Percentiles rank a stretch among this genome's conserved stretches.
These are phyloP conservation scores for Aristolochia californica DNA, from an alignment of 164 flowering plant genomes.

Conservation along the genomic window DNA sequence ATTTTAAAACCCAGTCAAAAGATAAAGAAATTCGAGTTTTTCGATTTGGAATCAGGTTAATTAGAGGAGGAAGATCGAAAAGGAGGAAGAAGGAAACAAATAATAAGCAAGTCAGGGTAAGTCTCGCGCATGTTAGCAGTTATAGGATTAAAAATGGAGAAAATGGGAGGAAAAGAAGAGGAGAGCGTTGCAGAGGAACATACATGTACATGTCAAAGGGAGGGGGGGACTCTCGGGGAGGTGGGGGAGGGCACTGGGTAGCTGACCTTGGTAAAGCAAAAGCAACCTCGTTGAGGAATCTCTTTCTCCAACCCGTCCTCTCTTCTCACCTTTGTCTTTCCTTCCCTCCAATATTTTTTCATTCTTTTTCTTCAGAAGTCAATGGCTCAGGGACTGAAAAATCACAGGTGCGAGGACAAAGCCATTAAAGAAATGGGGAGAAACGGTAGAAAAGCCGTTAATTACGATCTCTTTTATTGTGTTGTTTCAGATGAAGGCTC, in stretches of 20 bases:
- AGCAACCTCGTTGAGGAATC: conserved; percentile 30
- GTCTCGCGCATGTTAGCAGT: too few relatives aligned
- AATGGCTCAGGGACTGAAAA: conserved; percentile 12
- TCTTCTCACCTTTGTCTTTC: not conserved
- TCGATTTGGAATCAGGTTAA: too few relatives aligned
- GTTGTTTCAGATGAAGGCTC: conserved; percentile 9
- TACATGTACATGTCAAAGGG: too few relatives aligned
- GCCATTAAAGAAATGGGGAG: not conserved
- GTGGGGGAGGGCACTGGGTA: not conserved
- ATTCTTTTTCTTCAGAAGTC: conserved; percentile 15
- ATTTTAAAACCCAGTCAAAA: too few relatives aligned
- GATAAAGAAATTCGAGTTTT: too few relatives aligned
- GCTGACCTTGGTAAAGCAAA: conserved; percentile 28
- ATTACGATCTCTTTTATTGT: conserved; percentile 30
- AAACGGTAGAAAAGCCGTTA: conserved; percentile 29
- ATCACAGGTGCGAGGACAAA: not conserved
- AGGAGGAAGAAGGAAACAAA: too few relatives aligned
- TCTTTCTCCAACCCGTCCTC: conserved; percentile 1
- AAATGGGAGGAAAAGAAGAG: too few relatives aligned
- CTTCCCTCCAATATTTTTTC: not conserved
- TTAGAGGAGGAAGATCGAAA: too few relatives aligned
- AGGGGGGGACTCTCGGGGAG: not conserved
- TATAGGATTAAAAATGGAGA: too few relatives aligned
- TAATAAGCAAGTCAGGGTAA: too few relatives aligned
- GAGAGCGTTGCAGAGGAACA: too few relatives aligned